phyloP scores from a whole-genome alignment of 257 asterid genomes.

The Sherardia arvensis region DNA sequence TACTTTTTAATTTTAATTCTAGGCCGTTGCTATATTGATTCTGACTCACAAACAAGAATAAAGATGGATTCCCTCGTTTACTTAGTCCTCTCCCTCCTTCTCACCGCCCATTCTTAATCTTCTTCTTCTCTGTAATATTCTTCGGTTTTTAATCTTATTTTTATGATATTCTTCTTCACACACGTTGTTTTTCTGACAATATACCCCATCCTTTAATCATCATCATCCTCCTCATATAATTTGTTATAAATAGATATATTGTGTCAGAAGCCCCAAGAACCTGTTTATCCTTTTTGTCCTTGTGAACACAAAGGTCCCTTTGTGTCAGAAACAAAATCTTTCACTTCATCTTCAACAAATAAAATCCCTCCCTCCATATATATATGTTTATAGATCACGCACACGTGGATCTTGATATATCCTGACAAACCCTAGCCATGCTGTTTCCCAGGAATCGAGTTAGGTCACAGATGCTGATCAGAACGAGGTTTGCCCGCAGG shows the following conservation, averaged over 20 bases:
- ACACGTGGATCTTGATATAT: neutral
- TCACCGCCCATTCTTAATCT: constrained; percentile 61
- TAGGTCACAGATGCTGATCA: constrained; percentile 20
- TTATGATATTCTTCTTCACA: constrained; percentile 35
- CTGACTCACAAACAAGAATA: too few species aligned
- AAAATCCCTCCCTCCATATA: constrained; percentile 6
- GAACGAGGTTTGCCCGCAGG: constrained; percentile 35
- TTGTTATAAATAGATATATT: constrained; percentile 39
- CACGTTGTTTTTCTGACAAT: constrained; percentile 19
- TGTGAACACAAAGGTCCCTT: constrained; percentile 36
- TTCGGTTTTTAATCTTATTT: neutral
- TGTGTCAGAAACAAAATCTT: constrained; percentile 71
- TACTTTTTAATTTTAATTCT: too few species aligned
- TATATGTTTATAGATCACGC: too few species aligned
- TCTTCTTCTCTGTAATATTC: constrained; percentile 21
- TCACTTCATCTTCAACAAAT: constrained; percentile 6
- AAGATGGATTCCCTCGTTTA: constrained; percentile 41
- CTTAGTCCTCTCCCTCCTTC: constrained; percentile 16
- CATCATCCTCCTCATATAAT: constrained; percentile 10
- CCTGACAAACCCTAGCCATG: constrained; percentile 32
- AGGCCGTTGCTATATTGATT: too few species aligned
- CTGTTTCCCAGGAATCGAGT: constrained; percentile 21
- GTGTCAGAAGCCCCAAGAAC: constrained; percentile 39
- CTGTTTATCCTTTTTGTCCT: constrained; percentile 35
- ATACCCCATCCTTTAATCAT: constrained; percentile 5